Percentiles rank a stretch among this genome's conserved stretches.
These are phyloP conservation scores for Suhomyces choctaworum DNA, from an alignment of 1,139 yeast species.

Conservation along the genomic window DNA sequence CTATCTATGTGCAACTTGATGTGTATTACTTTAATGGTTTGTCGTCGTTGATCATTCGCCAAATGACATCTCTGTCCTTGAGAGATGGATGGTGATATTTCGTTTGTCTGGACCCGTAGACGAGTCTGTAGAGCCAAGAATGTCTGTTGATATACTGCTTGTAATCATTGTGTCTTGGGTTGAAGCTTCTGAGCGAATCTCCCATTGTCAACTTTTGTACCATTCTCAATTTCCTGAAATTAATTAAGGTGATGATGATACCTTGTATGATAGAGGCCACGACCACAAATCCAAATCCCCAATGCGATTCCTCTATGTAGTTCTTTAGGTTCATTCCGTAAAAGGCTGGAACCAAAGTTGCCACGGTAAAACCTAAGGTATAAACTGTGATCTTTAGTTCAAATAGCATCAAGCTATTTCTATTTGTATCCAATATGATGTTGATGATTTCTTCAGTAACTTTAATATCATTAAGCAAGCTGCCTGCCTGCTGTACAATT, in stretches of 20 bases:
- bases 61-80: conserved; percentile 59
- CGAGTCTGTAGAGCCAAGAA: conserved; percentile 25
- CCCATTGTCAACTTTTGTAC: conserved; percentile 67
- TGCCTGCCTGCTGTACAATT: conserved; percentile 90
- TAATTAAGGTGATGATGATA: conserved; percentile 38
- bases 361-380: conserved; percentile 81
- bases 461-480: conserved; percentile 77
- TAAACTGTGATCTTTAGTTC: conserved; percentile 84
- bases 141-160: conserved; percentile 8
- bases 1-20: conserved; percentile 2
- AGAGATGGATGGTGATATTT: conserved; percentile 39
- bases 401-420: conserved; percentile 89
- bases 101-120: conserved; percentile 33
- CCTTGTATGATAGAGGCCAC: conserved; percentile 50
- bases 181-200: conserved; percentile 1
- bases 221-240: conserved; percentile 50
- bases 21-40: conserved; percentile 5
- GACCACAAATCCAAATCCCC: conserved; percentile 67
- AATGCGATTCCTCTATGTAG: conserved; percentile 73
- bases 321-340: conserved; percentile 96
- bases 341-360: conserved; percentile 68
- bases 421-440: conserved; percentile 89
- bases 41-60: conserved; percentile 70
- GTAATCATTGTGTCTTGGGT: background rate
- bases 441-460: conserved; percentile 97